Conservation (phyloP, 2,329 filamentous ascomycete species). For the Aureobasidium zeae region DNA sequence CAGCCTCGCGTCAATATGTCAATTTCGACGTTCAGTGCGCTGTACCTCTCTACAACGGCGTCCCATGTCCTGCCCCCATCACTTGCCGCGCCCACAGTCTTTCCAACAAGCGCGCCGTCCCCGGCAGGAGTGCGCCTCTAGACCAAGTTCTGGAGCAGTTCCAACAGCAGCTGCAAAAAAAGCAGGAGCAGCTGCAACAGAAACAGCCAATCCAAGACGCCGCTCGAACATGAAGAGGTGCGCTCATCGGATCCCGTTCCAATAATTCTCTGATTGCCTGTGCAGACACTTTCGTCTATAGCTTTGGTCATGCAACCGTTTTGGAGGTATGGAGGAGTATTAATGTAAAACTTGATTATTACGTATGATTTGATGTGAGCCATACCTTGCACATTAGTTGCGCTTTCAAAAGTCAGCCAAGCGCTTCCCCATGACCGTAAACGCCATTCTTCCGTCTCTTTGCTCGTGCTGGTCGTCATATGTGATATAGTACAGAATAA, state of each 20-base stretch:
- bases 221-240: too few species aligned
- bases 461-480: slow-evolving; percentile 11
- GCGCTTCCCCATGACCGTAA: not conserved
- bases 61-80: slow-evolving; percentile 1
- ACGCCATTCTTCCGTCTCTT: slow-evolving; percentile 9
- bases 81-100: not conserved
- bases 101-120: not conserved
- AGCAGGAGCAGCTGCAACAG: too few species aligned
- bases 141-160: not conserved
- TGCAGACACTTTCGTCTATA: too few species aligned
- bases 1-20: not conserved
- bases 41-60: slow-evolving; percentile 6
- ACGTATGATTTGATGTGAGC: too few species aligned
- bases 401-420: too few species aligned
- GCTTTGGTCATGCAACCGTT: too few species aligned
- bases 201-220: too few species aligned
- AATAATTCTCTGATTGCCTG: too few species aligned
- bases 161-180: not conserved
- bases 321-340: too few species aligned
- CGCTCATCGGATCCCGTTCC: too few species aligned
- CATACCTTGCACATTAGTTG: too few species aligned
- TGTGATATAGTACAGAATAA: slow-evolving; percentile 15
- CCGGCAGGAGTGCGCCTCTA: slow-evolving; percentile 6
- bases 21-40: slow-evolving; percentile 15
- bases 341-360: too few species aligned